A percentile compares a stretch with the other conserved stretches of the same genome.
These are phyloP conservation scores for Gracilaria gracilis DNA, from an alignment of 23 red algal genomes.

Conservation along the genomic window DNA sequence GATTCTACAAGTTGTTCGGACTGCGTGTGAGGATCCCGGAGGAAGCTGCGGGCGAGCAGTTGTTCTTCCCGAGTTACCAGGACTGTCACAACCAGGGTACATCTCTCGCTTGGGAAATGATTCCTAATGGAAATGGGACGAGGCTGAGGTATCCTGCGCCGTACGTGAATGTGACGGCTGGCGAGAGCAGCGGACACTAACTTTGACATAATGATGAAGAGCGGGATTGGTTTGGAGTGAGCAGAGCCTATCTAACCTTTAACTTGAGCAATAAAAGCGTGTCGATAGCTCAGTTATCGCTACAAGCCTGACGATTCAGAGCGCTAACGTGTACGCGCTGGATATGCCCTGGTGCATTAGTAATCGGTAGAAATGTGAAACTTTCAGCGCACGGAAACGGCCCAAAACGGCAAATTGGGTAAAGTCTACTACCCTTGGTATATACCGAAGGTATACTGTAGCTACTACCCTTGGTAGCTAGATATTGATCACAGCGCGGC, in stretches of 20 bases:
- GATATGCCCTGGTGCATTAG: background rate
- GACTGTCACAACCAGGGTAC: slow-evolving; percentile 75
- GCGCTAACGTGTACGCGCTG: background rate
- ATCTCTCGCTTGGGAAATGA: slow-evolving; percentile 47
- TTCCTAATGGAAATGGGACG: slow-evolving; percentile 18
- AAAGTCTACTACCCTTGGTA: too few relatives aligned
- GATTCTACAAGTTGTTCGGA: slow-evolving; percentile 67
- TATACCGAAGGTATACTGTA: too few relatives aligned
- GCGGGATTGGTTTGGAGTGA: too few relatives aligned
- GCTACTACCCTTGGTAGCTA: too few relatives aligned
- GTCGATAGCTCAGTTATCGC: too few relatives aligned
- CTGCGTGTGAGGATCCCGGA: slow-evolving; percentile 23
- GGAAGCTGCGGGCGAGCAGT: background rate
- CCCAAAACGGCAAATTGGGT: too few relatives aligned
- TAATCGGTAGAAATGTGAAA: background rate
- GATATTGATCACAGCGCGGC: too few relatives aligned
- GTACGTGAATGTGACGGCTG: slow-evolving; percentile 2
- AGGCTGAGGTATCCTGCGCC: slow-evolving; percentile 47
- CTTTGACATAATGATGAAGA: too few relatives aligned
- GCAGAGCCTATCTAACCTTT: too few relatives aligned
- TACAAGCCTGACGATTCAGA: too few relatives aligned
- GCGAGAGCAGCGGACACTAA: background rate
- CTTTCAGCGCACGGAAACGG: too few relatives aligned
- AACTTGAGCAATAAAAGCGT: too few relatives aligned
- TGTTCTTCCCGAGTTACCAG: slow-evolving; percentile 77